These are phyloP conservation scores for Ustilago esculenta DNA, from an alignment of 1,284 basidiomycete genomes.

Conservation along the genomic window DNA sequence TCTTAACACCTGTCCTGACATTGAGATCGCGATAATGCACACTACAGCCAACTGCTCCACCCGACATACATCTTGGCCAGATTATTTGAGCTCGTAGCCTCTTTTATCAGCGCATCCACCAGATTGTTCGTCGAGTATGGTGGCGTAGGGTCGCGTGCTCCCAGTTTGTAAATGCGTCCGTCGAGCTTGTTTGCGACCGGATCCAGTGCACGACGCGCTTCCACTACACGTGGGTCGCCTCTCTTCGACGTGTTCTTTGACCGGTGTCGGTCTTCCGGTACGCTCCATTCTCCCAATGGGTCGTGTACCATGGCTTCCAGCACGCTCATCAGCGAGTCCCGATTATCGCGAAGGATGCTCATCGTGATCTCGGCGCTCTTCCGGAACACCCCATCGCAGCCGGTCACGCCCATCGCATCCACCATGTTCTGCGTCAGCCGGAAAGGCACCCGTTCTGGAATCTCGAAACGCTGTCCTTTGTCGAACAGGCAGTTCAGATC, in stretches of 20 bases:
- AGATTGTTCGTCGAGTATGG: constrained; percentile 62
- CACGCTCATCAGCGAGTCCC: constrained; percentile 93
- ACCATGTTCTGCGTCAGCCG: constrained; percentile 93
- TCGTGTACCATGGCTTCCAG: constrained; percentile 98
- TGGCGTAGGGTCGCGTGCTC: constrained; percentile 42
- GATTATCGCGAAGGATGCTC: constrained; percentile 86
- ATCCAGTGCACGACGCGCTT: constrained; percentile 60
- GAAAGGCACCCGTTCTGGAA: constrained; percentile 93
- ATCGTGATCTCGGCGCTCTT: constrained; percentile 92
- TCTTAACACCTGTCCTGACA: no score
- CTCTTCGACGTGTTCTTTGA: constrained; percentile 26
- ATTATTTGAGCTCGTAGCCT: constrained; percentile 57
- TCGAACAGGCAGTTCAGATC: constrained; percentile 99
- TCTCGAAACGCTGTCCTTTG: constrained; percentile 85
- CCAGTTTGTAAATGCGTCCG: constrained; percentile 53
- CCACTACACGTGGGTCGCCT: constrained; percentile 52
- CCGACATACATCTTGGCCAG: constrained; percentile 64
- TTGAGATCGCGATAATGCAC: no score
- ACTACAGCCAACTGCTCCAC: constrained; percentile 54
- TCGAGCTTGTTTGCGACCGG: constrained; percentile 63
- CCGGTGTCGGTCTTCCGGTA: constrained; percentile 68
- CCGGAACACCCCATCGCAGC: constrained; percentile 92
- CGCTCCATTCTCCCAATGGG: constrained; percentile 95
- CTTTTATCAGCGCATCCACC: constrained; percentile 65
- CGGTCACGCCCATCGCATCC: constrained; percentile 91